A percentile compares a stretch with the other conserved stretches of the same genome.
Conservation (phyloP, 352 stramenopile species). For the Phytophthora crassamura region DNA sequence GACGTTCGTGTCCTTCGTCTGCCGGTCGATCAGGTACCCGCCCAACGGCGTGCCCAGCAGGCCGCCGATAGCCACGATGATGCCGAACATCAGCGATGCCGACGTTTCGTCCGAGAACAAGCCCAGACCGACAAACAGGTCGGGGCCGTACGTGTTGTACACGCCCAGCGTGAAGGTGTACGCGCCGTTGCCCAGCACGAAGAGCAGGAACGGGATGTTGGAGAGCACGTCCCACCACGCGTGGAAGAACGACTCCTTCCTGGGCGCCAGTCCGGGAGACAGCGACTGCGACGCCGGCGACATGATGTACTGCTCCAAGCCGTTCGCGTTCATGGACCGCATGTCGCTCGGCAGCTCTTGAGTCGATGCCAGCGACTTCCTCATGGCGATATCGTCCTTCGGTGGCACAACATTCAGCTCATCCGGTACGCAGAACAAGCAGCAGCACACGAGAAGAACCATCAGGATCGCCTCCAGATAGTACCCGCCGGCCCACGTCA, state of each 20-base stretch:
- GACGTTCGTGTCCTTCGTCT: slow-evolving; percentile 41
- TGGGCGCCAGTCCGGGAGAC: slow-evolving; percentile 15
- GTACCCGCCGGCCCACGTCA: slow-evolving; percentile 78
- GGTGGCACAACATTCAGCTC: slow-evolving; percentile 39
- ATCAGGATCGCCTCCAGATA: slow-evolving; percentile 79
- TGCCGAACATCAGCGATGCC: slow-evolving; percentile 77
- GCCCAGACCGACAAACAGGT: slow-evolving; percentile 82
- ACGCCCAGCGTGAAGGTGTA: slow-evolving; percentile 80
- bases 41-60: slow-evolving; percentile 80
- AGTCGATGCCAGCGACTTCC: slow-evolving; percentile 19
- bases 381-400: slow-evolving; percentile 25
- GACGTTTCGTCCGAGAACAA: slow-evolving; percentile 69
- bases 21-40: slow-evolving; percentile 57
- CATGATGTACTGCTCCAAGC: slow-evolving; percentile 2
- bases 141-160: slow-evolving; percentile 70
- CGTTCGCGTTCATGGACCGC: slow-evolving; percentile 14
- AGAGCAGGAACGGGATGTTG: slow-evolving; percentile 64
- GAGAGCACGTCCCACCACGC: slow-evolving; percentile 50
- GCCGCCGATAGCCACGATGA: slow-evolving; percentile 56
- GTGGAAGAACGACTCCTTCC: slow-evolving; percentile 31
- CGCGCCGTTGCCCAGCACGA: slow-evolving; percentile 68
- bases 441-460: slow-evolving; percentile 58
- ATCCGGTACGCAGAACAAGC: slow-evolving; percentile 47
- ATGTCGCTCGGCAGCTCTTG: slow-evolving; percentile 26
- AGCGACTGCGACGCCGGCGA: slow-evolving; percentile 11